phyloP scores from a whole-genome alignment of 2,329 filamentous ascomycete genomes.

The Cyphellophora europaea region DNA sequence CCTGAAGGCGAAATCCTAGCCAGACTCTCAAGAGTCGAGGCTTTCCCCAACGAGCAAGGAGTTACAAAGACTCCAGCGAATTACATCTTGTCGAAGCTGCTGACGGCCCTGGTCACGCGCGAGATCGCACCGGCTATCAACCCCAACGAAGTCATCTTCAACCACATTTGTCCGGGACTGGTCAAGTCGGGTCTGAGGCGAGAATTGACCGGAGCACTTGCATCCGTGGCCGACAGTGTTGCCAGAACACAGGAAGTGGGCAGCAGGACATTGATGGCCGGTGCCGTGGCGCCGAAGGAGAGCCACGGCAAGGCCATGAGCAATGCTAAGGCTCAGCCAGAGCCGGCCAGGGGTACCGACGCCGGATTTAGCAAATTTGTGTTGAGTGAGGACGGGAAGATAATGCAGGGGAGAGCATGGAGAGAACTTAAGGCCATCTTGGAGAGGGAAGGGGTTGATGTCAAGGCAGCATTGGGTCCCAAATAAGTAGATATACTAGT shows the following conservation, averaged over 20 bases:
- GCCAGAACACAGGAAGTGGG: slow-evolving; percentile 21
- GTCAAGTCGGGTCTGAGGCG: slow-evolving; percentile 40
- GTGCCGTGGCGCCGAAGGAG: slow-evolving; percentile 19
- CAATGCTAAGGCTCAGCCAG: too few species aligned
- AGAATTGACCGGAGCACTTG: slow-evolving; percentile 20
- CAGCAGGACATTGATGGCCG: slow-evolving; percentile 23
- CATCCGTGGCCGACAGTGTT: too few species aligned
- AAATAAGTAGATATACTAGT: too few species aligned
- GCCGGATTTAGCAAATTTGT: slow-evolving; percentile 29
- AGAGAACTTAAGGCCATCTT: slow-evolving; percentile 32
- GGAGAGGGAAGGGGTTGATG: too few species aligned
- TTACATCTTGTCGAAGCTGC: slow-evolving; percentile 38
- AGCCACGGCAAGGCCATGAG: slow-evolving; percentile 19
- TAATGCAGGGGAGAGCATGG: slow-evolving; percentile 33
- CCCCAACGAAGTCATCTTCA: slow-evolving; percentile 34
- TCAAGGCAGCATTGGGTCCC: too few species aligned
- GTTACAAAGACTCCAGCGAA: slow-evolving; percentile 22
- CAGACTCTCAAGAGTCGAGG: slow-evolving; percentile 28
- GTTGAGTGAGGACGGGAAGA: slow-evolving; percentile 28
- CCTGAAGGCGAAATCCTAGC: slow-evolving; percentile 27
- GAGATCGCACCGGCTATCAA: slow-evolving; percentile 14
- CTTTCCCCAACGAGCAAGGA: too few species aligned
- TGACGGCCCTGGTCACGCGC: slow-evolving; percentile 38
- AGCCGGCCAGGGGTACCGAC: too few species aligned
- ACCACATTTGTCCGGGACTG: slow-evolving; percentile 44